Evolutionary conservation across 495 filamentous ascomycete genomes (phyloP), one percentile per base, ranked within the genome.

Genomic region (Lophium mytilinum): DNA sequence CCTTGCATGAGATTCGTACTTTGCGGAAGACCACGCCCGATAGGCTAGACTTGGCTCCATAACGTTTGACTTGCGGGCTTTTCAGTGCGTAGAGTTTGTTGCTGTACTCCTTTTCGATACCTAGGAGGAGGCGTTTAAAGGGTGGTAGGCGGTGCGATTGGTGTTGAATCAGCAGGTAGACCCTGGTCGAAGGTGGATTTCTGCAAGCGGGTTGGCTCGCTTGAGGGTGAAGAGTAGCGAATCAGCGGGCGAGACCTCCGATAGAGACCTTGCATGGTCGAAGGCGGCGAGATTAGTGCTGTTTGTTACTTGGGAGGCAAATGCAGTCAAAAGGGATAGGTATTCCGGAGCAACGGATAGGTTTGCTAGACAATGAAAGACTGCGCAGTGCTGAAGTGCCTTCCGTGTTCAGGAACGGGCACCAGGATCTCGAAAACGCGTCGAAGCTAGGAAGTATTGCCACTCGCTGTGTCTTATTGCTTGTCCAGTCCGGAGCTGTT

Each of bases 291-390:
- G 14, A 30, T 48, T 24, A 24, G 17, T 18, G 21, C 45, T 14
- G 18, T 24, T 48, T 18, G 45, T 9, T 48, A 45, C 7, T 48
- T 48, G 33, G 33, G 45, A 48, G 45, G 45, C 45, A 48, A 42
- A 53, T 60, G 57, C 54, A 61, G 24, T 50, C 63, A 62, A 69
- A 62, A 62, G 68, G 60, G 61, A 56, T 56, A n/a, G n/a, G n/a
- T n/a, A n/a, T n/a, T n/a, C n/a, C n/a, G n/a, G n/a, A n/a, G n/a
- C n/a, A 62, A 62, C 68, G 60, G 61, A 56, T 56, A 56, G 53
- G 52, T 43, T 52, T 57, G 57, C 52, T 39, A 50, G 59, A 56
- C 53, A 56, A 49, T 37, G 55, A 18, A 37, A 14, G 39, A 58
- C 12, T 19, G 11, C 45, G 24, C 24, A 30, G 24, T 30, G 24